Base-by-base conservation (phyloP, 108 stramenopile species). In the Fragilaria crotonensis region DNA sequence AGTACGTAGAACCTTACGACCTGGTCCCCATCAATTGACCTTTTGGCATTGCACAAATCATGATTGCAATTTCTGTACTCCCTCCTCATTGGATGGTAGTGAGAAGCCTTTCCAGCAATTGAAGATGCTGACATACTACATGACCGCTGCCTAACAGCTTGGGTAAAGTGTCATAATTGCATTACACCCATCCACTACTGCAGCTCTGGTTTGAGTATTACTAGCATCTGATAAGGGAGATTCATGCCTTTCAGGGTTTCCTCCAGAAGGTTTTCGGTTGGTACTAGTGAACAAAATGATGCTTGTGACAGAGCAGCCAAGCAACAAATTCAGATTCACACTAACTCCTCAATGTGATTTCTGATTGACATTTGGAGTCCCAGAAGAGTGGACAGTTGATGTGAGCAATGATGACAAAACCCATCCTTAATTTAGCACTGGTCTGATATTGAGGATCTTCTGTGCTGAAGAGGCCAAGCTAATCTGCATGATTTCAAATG, bases 271-370 rank as follows among this genome's bases (percentile, higher is more conserved):
- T 9, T 14, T 9, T 17, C 14, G 14, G 17, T 14, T 17, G 41
- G 41, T 9, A 44, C 14, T 9, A 44, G 41, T 17, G 41, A 14
- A 17, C 41, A 17, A 44, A n/a, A n/a, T n/a, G n/a, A n/a, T n/a
- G n/a, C n/a, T n/a, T n/a, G n/a, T n/a, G n/a, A n/a, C n/a, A n/a
- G n/a, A n/a, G n/a, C n/a, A n/a, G n/a, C n/a, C n/a, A n/a, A n/a
- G 72, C 64, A 22, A 59, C 59, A 54, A 68, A 75, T 36, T 84
- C 82, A 9, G 72, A 58, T 57, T 84, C 76, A 63, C 63, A 74
- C 1, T 78, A 75, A 2, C n/a, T n/a, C n/a, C 59, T 60, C 26
- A 76, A 19, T 4, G 78, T 68, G 31, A 75, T 72, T 33, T 79
- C 66, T 0, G 62, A 54, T 54, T 83, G 81, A 0, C 73, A 48